Evolutionary conservation across 192 early-diverging fungal species (phyloP), one percentile per base, ranked within the genome.

Genomic region (Backusella parvicylindrica): DNA sequence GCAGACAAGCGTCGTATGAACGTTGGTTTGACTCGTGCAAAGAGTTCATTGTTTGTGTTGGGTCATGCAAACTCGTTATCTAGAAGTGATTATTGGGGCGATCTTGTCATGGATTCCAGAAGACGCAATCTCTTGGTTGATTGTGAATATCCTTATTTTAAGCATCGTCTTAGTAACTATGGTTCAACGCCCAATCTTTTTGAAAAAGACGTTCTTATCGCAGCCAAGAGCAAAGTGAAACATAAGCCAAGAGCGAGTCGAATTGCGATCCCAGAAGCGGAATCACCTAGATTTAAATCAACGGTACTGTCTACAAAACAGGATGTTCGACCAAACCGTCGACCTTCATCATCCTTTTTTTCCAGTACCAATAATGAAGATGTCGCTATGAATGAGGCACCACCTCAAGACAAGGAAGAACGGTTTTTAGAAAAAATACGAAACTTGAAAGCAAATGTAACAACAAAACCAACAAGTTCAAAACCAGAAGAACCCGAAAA

Each of bases 1-100:
- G 79, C 88, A 8, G 96, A 98, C 78, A 80, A 85, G 30, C 85
- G 95, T 6, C 91, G 95, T 26, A 95, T 99, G 94, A 98, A 97
- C 72, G 95, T 97, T 0, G 95, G 92, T 0, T 72, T 98, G 72
- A 97, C 94, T 5, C 89, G 97, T 66, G 95, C 96, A 18, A 92
- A 90, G 53, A 86, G 86, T 68, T 95, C 97, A 5, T 76, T 97
- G 18, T 92, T 95, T 72, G 85, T 98, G 7, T 73, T 97, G 3
- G 95, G 96, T 2, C 86, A 95, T 75, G 85, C 86, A 7, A 65
- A 77, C 1, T 85, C 90, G 2, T 81, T 99, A 2, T 79, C 75
- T 0, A 77, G 78, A 6, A 91, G 93, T 70, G 76, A 81, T 13
- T 81, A 90, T 26, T 99, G 96, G 96, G 83, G 85, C 2, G 76